phyloP scores from a whole-genome alignment of 768 basidiomycete species.

The Boletus reticulatus region DNA sequence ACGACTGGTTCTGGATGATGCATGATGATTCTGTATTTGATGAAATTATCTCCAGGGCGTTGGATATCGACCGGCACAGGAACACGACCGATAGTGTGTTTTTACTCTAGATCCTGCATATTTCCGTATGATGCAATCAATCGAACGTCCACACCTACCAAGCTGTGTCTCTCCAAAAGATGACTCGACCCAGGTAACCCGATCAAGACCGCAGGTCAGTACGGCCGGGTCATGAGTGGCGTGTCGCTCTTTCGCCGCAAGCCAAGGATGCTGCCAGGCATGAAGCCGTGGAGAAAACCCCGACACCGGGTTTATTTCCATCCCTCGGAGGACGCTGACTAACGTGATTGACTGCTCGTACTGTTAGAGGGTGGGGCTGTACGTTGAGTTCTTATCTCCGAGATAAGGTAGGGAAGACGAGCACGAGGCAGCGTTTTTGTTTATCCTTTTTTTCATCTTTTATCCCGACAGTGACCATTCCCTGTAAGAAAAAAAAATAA shows the following conservation, averaged over 20 bases:
- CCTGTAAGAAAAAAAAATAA: too few relatives aligned
- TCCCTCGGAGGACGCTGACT: not conserved
- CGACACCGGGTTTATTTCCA: not conserved
- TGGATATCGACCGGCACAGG: not conserved
- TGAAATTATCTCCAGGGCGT: too few relatives aligned
- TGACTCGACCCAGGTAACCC: not conserved
- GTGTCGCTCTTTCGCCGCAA: slow-evolving; percentile 5
- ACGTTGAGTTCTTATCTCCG: not conserved
- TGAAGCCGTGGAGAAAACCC: not conserved
- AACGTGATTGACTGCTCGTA: not conserved
- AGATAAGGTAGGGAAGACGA: not conserved
- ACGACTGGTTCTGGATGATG: slow-evolving; percentile 83
- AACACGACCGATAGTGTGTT: not conserved
- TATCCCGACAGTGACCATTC: too few relatives aligned
- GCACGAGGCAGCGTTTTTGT: not conserved
- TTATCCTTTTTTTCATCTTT: too few relatives aligned
- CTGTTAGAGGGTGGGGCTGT: not conserved
- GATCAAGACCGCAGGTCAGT: not conserved
- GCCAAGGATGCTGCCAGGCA: not conserved
- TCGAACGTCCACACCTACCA: not conserved
- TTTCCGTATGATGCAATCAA: slow-evolving; percentile 3
- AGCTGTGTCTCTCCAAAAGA: slow-evolving; percentile 8
- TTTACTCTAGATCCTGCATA: not conserved
- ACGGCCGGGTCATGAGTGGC: slow-evolving; percentile 17
- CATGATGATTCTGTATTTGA: slow-evolving; percentile 31